Conservation (phyloP, 768 basidiomycete species). For the Suillus bovinus region DNA sequence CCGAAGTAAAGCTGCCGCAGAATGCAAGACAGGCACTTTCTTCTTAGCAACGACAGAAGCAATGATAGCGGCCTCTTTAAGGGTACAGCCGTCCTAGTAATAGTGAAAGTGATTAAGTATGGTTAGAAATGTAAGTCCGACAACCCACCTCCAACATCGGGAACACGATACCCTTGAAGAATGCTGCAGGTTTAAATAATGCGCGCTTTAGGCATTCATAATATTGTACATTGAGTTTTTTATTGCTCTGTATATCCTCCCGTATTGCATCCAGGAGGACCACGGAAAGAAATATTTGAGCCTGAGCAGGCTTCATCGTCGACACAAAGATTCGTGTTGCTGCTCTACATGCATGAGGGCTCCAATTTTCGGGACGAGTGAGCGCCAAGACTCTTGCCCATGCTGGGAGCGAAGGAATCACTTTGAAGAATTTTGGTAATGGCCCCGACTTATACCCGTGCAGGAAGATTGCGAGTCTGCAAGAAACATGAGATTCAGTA, state of each 20-base stretch:
- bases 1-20: constrained; percentile 90
- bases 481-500: constrained; percentile 9
- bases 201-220: constrained; percentile 92
- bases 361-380: constrained; percentile 92
- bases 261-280: constrained; percentile 88
- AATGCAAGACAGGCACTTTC: constrained; percentile 94
- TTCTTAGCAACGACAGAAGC: constrained; percentile 89
- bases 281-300: constrained; percentile 88
- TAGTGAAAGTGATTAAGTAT: background rate
- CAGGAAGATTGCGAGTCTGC: constrained; percentile 83
- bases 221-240: constrained; percentile 90
- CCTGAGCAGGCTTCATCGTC: constrained; percentile 94
- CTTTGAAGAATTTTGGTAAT: constrained; percentile 96
- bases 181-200: constrained; percentile 94
- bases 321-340: constrained; percentile 96
- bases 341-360: constrained; percentile 90
- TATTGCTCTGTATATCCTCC: constrained; percentile 83
- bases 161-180: constrained; percentile 98
- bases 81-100: constrained; percentile 72
- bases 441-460: constrained; percentile 91
- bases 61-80: constrained; percentile 94
- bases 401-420: constrained; percentile 91
- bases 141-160: constrained; percentile 84
- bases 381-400: constrained; percentile 97
- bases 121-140: constrained; percentile 30